A percentile compares a stretch with the other conserved stretches of the same genome.
These are phyloP conservation scores for Exobasidium rhododendri DNA, from an alignment of 1,284 basidiomycete species.

Conservation along the genomic window DNA sequence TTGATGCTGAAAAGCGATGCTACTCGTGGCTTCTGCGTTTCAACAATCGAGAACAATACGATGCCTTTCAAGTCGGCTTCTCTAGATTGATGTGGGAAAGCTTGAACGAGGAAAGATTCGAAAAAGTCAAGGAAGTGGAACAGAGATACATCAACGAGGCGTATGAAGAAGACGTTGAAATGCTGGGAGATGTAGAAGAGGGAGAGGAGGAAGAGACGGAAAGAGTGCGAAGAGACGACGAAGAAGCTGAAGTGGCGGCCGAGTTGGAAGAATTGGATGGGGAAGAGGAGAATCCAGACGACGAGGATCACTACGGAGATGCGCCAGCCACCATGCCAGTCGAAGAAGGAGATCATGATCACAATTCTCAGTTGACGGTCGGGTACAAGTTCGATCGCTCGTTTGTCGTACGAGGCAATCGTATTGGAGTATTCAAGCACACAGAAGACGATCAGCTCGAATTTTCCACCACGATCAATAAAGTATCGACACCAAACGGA, in stretches of 20 bases:
- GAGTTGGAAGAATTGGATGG: conserved; percentile 56
- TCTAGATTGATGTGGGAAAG: conserved; percentile 77
- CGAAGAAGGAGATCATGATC: conserved; percentile 24
- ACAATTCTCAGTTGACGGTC: conserved; percentile 84
- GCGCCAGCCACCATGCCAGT: conserved; percentile 26
- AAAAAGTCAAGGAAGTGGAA: conserved; percentile 65
- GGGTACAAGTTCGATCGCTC: conserved; percentile 95
- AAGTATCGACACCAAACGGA: conserved; percentile 75
- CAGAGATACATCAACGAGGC: conserved; percentile 63
- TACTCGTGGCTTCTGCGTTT: conserved; percentile 85
- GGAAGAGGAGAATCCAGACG: conserved; percentile 60
- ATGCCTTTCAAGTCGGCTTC: conserved; percentile 67
- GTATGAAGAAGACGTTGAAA: conserved; percentile 73
- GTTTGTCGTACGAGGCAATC: conserved; percentile 90
- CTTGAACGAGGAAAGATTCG: conserved; percentile 71
- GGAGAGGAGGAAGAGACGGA: conserved; percentile 43
- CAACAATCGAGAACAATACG: conserved; percentile 62
- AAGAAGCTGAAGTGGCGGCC: conserved; percentile 43
- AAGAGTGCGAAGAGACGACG: conserved; percentile 64
- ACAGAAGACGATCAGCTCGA: conserved; percentile 72
- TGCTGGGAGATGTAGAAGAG: conserved; percentile 59
- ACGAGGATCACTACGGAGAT: conserved; percentile 50
- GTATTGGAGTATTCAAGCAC: conserved; percentile 95
- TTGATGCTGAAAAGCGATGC: conserved; percentile 62
- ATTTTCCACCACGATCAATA: conserved; percentile 83